Conservation (phyloP, 2,329 filamentous ascomycete species). For the Camillea tinctor region DNA sequence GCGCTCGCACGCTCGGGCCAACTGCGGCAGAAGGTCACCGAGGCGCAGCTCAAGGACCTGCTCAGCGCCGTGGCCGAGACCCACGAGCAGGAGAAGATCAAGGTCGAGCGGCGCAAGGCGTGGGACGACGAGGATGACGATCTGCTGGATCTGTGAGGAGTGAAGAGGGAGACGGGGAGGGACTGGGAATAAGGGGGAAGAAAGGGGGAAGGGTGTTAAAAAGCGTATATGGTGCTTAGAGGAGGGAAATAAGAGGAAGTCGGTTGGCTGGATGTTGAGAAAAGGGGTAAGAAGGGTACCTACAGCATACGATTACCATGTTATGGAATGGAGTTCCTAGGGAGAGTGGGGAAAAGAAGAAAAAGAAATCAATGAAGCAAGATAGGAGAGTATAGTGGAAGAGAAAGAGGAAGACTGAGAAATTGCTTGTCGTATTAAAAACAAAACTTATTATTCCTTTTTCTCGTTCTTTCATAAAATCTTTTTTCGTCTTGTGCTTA, state of each 20-base stretch:
- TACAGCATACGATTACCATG: slow-evolving; percentile 2
- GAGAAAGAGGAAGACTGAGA: too few relatives aligned
- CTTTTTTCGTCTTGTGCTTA: too few relatives aligned
- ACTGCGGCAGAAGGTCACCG: slow-evolving; percentile 81
- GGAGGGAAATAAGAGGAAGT: neutral
- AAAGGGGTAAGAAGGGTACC: neutral
- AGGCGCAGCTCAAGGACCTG: slow-evolving; percentile 90
- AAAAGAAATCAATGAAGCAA: too few relatives aligned
- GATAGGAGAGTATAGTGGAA: too few relatives aligned
- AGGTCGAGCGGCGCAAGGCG: slow-evolving; percentile 78
- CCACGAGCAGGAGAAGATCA: slow-evolving; percentile 78
- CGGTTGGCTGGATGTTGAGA: neutral
- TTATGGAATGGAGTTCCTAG: slow-evolving; percentile 28
- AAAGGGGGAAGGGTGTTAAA: neutral
- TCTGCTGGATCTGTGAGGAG: slow-evolving; percentile 58
- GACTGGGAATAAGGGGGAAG: neutral
- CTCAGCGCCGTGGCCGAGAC: slow-evolving; percentile 81
- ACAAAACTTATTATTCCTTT: too few relatives aligned
- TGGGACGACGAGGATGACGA: slow-evolving; percentile 84
- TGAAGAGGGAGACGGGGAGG: neutral
- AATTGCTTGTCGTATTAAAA: too few relatives aligned
- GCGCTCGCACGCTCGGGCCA: slow-evolving; percentile 87
- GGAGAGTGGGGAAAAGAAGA: slow-evolving; percentile 8
- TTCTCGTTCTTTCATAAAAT: too few relatives aligned
- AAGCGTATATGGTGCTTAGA: neutral